These are phyloP conservation scores for Aegilops longissima DNA, from an alignment of 176 grass and related monocot species.

Conservation along the genomic window DNA sequence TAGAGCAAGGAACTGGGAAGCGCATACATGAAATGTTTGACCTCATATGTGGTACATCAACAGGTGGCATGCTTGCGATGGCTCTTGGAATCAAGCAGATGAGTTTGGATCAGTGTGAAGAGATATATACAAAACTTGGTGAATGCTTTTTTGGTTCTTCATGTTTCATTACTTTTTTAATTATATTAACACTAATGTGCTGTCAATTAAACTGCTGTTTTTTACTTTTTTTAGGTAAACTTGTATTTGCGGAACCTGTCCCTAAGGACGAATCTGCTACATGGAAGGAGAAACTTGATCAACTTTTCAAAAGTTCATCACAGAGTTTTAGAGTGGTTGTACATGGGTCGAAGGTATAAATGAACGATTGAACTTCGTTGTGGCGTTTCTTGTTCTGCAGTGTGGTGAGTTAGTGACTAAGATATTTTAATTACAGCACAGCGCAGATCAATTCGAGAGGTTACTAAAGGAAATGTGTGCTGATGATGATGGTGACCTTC, in stretches of 20 bases:
- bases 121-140: constrained; percentile 99
- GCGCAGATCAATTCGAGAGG: constrained; percentile 95
- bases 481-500: constrained; percentile 93
- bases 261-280: constrained; percentile 96
- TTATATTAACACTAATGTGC: constrained; percentile 8
- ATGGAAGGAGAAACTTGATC: constrained; percentile 93
- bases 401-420: constrained; percentile 23
- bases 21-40: constrained; percentile 99
- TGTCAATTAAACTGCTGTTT: constrained; percentile 31
- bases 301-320: constrained; percentile 97
- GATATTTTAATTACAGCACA: constrained; percentile 81
- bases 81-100: constrained; percentile 96
- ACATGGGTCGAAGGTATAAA: constrained; percentile 90
- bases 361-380: constrained; percentile 8
- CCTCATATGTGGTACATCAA: constrained; percentile 97
- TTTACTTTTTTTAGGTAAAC: constrained; percentile 68
- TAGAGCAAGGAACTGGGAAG: constrained; percentile 94
- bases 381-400: constrained; percentile 15
- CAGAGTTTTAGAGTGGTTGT: constrained; percentile 99
- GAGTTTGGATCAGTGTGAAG: constrained; percentile 93
- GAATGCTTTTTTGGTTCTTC: constrained; percentile 40
- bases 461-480: constrained; percentile 91
- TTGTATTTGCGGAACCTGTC: constrained; percentile 90
- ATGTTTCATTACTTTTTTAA: not conserved
- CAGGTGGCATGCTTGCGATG: constrained; percentile 97